Conservation (phyloP, 116 monocot genomes). For the Trichopus zeylanicus region DNA sequence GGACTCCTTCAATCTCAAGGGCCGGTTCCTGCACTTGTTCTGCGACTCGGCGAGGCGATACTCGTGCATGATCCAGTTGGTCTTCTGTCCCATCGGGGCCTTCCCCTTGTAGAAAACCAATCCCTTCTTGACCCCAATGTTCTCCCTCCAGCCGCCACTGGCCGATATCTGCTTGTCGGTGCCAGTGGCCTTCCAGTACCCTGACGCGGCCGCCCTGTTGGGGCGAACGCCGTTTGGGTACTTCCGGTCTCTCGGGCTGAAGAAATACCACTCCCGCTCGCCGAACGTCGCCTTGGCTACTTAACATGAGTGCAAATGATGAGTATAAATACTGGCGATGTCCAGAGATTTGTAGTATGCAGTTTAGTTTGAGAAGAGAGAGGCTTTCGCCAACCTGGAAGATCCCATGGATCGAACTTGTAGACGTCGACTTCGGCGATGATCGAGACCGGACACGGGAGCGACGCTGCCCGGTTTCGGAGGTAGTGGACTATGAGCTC, state of each 20-base stretch:
- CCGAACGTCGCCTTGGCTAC: conserved; percentile 40
- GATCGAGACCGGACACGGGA: conserved; percentile 35
- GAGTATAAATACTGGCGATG: not conserved
- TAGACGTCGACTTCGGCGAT: conserved; percentile 51
- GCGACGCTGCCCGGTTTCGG: conserved; percentile 17
- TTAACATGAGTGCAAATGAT: not conserved
- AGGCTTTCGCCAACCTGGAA: conserved; percentile 38
- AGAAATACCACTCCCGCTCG: conserved; percentile 50
- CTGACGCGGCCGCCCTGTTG: conserved; percentile 42
- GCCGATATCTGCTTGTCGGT: conserved; percentile 42
- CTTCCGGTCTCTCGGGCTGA: conserved; percentile 46
- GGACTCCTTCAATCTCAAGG: no score
- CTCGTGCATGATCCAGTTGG: conserved; percentile 88
- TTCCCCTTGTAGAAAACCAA: conserved; percentile 48
- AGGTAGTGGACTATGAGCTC: conserved; percentile 54
- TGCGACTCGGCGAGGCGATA: conserved; percentile 41
- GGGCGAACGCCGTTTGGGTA: conserved; percentile 46
- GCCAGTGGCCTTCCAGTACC: conserved; percentile 66
- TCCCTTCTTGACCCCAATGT: conserved; percentile 47
- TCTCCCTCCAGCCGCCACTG: conserved; percentile 13
- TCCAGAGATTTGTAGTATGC: no score
- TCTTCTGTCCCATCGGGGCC: conserved; percentile 53
- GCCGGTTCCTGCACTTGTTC: conserved; percentile 4
- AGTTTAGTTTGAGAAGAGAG: no score
- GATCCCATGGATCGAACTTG: conserved; percentile 51